Base-by-base conservation (phyloP, 345 rosid genomes). In the Balakata baccata region DNA sequence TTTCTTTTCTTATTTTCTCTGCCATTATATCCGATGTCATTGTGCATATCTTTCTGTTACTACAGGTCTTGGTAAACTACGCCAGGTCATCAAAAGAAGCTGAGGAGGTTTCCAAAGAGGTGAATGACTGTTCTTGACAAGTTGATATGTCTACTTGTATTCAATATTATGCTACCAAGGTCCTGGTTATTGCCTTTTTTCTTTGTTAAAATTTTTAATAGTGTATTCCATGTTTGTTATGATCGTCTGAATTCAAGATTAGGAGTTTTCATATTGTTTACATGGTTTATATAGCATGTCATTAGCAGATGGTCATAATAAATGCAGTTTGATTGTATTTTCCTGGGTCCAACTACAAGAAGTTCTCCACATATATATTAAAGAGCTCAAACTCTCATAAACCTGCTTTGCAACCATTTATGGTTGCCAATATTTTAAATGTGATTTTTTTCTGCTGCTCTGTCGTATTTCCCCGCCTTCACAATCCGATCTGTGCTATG, bases 1-100 rank as follows among this genome's bases (percentile, higher is more conserved):
- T 56, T 56, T 11, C 8, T 1, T 7, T 57, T 14, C 22, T 17
- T 53, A 53, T 51, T 18, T 53, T 53, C 20, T 18, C 4, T 56
- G 23, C 29, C 20, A 22, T 43, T 43, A 43, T 43, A 8, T 43
- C 46, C 47, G 1, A 29, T 68, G 3, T 4, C 5, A 34, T 61
- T 63, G 2, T 12, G 9, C 8, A 63, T 16, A 11, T 71, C 22
- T 76, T 78, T 56, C 13, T 65, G 14, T 50, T 67, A 43, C 65
- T 82, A 49, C 86, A 94, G 98, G 98, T 94, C 58, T 75, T 95
- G 84, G 97, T 92, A 77, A 95, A 92, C 76, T 95, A 95, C 78
- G 98, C 98, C 68, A 85, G 92, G 81, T 95, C 99, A 64, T 86
- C 97, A 65, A 84, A 89, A 83, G 98, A 95, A 73, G 98, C 99